Evolutionary conservation across 164 flowering plant species (phyloP).

Genomic region (Umbilicus rupestris): DNA sequence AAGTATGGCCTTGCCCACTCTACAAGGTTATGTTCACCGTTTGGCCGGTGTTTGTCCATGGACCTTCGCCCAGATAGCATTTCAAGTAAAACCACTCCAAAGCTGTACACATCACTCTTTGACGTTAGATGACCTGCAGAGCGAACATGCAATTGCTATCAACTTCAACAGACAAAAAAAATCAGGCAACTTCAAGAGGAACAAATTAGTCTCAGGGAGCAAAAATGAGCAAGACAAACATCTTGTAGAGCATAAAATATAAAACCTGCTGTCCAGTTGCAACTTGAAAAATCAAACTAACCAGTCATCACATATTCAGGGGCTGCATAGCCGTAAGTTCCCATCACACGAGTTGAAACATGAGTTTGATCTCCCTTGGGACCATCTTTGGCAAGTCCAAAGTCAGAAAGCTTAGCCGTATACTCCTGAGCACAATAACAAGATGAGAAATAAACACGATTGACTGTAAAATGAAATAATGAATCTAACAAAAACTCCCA

Average conservation of each 20-base stretch:
- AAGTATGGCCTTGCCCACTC: slow-evolving; percentile 90
- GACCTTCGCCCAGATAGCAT: slow-evolving; percentile 85
- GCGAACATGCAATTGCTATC: neutral
- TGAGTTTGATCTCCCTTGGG: slow-evolving; percentile 82
- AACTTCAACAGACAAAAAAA: neutral
- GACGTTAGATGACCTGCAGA: slow-evolving; percentile 80
- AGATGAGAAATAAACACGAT: slow-evolving; percentile 1
- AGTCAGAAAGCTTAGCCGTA: slow-evolving; percentile 75
- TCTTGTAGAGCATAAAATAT: too few species aligned
- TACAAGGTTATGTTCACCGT: slow-evolving; percentile 84
- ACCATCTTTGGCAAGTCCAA: slow-evolving; percentile 84
- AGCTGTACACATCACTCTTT: slow-evolving; percentile 84
- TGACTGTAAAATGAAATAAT: neutral
- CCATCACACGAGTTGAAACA: slow-evolving; percentile 84
- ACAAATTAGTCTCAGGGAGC: too few species aligned
- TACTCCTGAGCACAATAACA: slow-evolving; percentile 40
- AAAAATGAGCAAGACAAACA: too few species aligned
- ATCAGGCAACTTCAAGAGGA: neutral
- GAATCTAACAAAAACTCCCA: neutral
- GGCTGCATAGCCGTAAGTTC: slow-evolving; percentile 82
- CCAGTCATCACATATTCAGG: slow-evolving; percentile 87
- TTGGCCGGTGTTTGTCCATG: slow-evolving; percentile 84
- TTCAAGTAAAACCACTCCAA: slow-evolving; percentile 85
- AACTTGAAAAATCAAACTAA: slow-evolving; percentile 11
- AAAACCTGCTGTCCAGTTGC: neutral